Base-by-base conservation (phyloP, 176 grass and related monocot species). In the Carex kokanica region DNA sequence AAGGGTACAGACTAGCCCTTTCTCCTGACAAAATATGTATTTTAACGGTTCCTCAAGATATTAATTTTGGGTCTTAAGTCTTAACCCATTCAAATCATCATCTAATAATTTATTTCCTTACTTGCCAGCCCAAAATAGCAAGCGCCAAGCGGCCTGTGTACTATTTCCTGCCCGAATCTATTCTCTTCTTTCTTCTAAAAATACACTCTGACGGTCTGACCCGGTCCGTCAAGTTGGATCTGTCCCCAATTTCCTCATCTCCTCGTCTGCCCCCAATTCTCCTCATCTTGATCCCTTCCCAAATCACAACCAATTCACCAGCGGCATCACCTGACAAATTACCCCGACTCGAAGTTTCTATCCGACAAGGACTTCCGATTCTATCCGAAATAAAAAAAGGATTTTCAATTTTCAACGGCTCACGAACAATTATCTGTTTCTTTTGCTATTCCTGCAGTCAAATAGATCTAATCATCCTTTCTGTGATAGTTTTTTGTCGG, bases 151-250 rank as follows among this genome's bases (percentile, higher is more conserved):
- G 70, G 20, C 64, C 21, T 27, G 71, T 51, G 45, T 74, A 52
- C 25, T 49, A 24, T 12, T 25, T 74, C 21, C 41, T 27, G 20
- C 70, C 69, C n/a, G 69, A 49, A 73, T 23, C 70, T 43, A 13
- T 51, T 74, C 11, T 24, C 45, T 53, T 74, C 10, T 7, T 74
- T 25, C 11, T 25, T 15, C 20, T 14, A 13, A 49, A 74, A 74
- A 52, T 74, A 74, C n/a, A 74, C 11, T n/a, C n/a, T n/a, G n/a
- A n/a, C n/a, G n/a, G n/a, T 25, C 70, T n/a, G 70, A 74, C 43
- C 70, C 43, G 4, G 43, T 74, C 70, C 70, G 20, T 74, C 21
- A 25, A 6, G 15, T 67, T 74, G 45, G 70, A 70, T 70, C 66
- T 38, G 34, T 69, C 17, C 32, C 32, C 34, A 69, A 69, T 41